Evolutionary conservation across 805 yeast genomes (phyloP), one percentile per base, ranked within the genome.

Genomic region (Cyberlindnera amylophila): DNA sequence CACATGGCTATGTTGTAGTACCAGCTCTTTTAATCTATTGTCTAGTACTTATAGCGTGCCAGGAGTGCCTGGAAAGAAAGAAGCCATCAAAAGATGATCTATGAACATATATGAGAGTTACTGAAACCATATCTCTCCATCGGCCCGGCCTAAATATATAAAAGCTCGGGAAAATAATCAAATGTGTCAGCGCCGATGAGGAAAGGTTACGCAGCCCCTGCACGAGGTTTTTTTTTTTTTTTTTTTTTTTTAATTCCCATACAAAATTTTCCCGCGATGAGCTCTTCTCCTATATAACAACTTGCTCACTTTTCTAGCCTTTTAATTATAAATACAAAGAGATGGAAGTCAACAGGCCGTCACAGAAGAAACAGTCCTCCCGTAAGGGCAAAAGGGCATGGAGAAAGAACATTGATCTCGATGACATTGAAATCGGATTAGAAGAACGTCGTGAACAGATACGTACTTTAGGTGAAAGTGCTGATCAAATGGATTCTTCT

Each of bases 331-430:
- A 4, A 29, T 13, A 4, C 26, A 18, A 26, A 21, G 8, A 19
- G 19, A 52, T 64, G 71, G 70, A 65, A 47, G 50, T 64, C 4
- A 64, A 65, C 39, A 72, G 79, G 62, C 87, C 90, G 12, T 61
- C 77, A 17, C 80, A 75, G 52, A 73, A 71, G 52, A 67, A 67
- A 34, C 96, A 90, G 65, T 58, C 84, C 4, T 88, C 96, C 7
- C 75, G 98, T 58, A 93, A 93, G 69, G 96, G 96, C 34, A 91
- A 86, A 73, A 82, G 76, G 61, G 81, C 96, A 5, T 87, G 97
- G 95, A 79, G 96, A 61, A 88, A 88, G 65, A 87, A 93, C 63
- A 85, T 93, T 45, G 96, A 93, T 62, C 67, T 93, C 15, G 80
- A 78, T 18, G 96, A 88, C 50, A 70, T 93, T 37, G 88, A 85